Evolutionary conservation across 2,329 filamentous ascomycete genomes (phyloP).

Genomic region (Pyricularia pennisetigena): DNA sequence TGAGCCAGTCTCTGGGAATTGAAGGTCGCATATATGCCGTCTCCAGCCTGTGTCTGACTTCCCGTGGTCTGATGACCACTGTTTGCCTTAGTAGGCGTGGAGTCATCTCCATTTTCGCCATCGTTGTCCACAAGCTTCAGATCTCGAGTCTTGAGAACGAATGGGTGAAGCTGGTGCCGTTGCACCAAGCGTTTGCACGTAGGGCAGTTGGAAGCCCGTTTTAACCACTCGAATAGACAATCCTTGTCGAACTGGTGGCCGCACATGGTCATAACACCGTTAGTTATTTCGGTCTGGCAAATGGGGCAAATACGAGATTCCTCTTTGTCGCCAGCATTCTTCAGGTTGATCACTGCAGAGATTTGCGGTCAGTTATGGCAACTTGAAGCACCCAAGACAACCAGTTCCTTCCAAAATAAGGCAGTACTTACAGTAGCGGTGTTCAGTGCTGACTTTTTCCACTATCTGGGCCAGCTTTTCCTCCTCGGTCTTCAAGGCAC

Average conservation of each 20-base stretch:
- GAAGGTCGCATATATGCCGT: constrained; percentile 68
- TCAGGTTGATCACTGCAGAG: constrained; percentile 39
- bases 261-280: constrained; percentile 77
- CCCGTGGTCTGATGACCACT: constrained; percentile 10
- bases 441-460: constrained; percentile 57
- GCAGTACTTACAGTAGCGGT: constrained; percentile 52
- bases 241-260: constrained; percentile 89
- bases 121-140: constrained; percentile 40
- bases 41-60: constrained; percentile 15
- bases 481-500: constrained; percentile 33
- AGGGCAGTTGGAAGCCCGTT: constrained; percentile 65
- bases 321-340: constrained; percentile 48
- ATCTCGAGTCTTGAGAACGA: constrained; percentile 70
- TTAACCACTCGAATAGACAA: constrained; percentile 75
- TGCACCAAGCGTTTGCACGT: constrained; percentile 67
- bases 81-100: constrained; percentile 7
- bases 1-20: constrained; percentile 60
- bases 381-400: not conserved
- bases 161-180: constrained; percentile 66
- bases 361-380: constrained; percentile 11
- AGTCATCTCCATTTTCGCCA: not conserved
- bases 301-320: constrained; percentile 73
- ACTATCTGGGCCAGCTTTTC: constrained; percentile 46
- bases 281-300: constrained; percentile 65
- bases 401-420: not conserved